A percentile compares a stretch with the other conserved stretches of the same genome.
These are phyloP conservation scores for Cytospora piceae DNA, from an alignment of 2,329 filamentous ascomycete genomes.

Conservation along the genomic window DNA sequence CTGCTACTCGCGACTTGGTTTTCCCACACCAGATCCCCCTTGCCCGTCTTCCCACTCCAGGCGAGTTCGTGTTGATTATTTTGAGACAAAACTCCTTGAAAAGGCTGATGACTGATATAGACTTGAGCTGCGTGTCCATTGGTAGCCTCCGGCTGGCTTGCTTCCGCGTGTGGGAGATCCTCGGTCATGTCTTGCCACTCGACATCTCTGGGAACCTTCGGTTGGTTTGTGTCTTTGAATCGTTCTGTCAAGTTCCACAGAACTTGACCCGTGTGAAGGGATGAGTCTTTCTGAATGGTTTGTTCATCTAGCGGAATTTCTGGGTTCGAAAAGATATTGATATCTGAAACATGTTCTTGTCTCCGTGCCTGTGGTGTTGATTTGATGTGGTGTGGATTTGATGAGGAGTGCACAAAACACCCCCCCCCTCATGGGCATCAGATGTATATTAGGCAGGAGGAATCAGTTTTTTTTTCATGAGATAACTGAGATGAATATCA, in stretches of 20 bases:
- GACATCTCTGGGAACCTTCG: slow-evolving; percentile 4
- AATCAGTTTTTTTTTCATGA: background rate
- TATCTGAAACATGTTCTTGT: background rate
- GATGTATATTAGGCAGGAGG: background rate
- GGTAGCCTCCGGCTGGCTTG: background rate
- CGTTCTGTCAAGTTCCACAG: background rate
- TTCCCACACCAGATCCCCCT: background rate
- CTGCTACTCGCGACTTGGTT: background rate
- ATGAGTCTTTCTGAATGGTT: background rate
- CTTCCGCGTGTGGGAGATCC: background rate
- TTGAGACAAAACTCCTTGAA: slow-evolving; percentile 19
- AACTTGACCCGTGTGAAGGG: background rate
- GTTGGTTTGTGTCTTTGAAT: background rate
- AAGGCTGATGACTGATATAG: slow-evolving; percentile 4
- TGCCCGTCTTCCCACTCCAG: slow-evolving; percentile 12
- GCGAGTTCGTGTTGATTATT: slow-evolving; percentile 13
- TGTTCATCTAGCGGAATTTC: background rate
- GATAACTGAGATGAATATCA: background rate
- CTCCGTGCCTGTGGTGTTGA: background rate
- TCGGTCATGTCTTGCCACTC: slow-evolving; percentile 17
- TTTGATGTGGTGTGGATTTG: background rate
- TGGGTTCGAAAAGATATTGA: background rate
- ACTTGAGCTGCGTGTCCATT: background rate
- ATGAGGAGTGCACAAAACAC: background rate
- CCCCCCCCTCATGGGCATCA: background rate